These are phyloP conservation scores for Salicornia ramosissima DNA, from an alignment of 148 eudicot genomes.

Conservation along the genomic window DNA sequence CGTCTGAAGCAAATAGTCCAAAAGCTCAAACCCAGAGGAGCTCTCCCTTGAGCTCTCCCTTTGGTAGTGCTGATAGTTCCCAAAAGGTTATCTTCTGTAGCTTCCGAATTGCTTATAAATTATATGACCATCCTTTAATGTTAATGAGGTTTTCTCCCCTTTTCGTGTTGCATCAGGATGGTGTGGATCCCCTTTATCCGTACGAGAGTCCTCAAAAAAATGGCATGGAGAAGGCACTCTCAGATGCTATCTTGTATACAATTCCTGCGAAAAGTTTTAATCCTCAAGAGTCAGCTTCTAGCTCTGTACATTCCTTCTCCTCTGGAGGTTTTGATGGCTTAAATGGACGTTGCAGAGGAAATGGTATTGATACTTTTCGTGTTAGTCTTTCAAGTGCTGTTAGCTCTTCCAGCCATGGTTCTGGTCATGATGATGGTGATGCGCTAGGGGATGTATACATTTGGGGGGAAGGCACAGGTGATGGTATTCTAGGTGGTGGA, in stretches of 20 bases:
- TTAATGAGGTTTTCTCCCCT: not conserved
- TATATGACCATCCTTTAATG: slow-evolving; percentile 11
- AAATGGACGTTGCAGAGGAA: slow-evolving; percentile 32
- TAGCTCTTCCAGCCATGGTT: slow-evolving; percentile 65
- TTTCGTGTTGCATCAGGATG: slow-evolving; percentile 28
- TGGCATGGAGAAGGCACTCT: slow-evolving; percentile 52
- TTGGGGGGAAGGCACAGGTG: slow-evolving; percentile 68
- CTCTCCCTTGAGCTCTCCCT: slow-evolving; percentile 48
- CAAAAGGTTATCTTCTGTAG: slow-evolving; percentile 41
- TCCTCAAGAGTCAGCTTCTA: slow-evolving; percentile 35
- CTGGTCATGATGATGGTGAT: slow-evolving; percentile 54
- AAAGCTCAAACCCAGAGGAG: slow-evolving; percentile 41
- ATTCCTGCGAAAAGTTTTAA: slow-evolving; percentile 30
- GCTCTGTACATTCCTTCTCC: slow-evolving; percentile 40
- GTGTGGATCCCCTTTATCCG: slow-evolving; percentile 34
- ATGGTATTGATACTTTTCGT: slow-evolving; percentile 48
- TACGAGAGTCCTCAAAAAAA: slow-evolving; percentile 43
- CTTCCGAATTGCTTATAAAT: slow-evolving; percentile 2
- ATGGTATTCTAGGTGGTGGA: slow-evolving; percentile 54
- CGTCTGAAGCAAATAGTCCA: slow-evolving; percentile 54
- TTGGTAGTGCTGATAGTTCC: slow-evolving; percentile 43
- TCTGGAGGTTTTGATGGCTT: slow-evolving; percentile 43
- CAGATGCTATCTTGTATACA: slow-evolving; percentile 44
- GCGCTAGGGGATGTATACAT: slow-evolving; percentile 55
- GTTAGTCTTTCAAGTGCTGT: slow-evolving; percentile 65